Conservation (phyloP, 257 asterid genomes). For the Solanum virginianum region DNA sequence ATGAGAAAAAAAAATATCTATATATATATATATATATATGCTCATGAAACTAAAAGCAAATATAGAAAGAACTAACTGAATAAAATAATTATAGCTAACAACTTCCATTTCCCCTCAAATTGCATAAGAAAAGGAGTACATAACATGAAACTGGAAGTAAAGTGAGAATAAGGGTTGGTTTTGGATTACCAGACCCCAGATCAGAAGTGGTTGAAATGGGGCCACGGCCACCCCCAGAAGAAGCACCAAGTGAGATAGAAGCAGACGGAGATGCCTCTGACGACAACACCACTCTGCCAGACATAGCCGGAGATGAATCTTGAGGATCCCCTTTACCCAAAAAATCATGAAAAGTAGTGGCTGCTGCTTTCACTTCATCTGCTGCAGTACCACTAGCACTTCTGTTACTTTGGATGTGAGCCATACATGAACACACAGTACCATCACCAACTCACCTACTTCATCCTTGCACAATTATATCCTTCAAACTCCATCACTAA, state of each 20-base stretch:
- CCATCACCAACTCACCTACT: neutral
- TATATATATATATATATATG: neutral
- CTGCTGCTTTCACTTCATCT: constrained; percentile 30
- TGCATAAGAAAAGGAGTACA: neutral
- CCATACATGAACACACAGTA: constrained; percentile 34
- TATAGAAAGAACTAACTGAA: neutral
- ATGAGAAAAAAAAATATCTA: neutral
- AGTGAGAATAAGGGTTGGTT: neutral
- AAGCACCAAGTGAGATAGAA: constrained; percentile 30
- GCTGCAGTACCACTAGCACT: constrained; percentile 13
- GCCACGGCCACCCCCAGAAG: constrained; percentile 34
- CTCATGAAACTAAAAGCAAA: neutral
- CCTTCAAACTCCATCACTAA: constrained; percentile 2
- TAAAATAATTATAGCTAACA: neutral
- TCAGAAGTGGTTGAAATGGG: constrained; percentile 53
- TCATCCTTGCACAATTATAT: neutral
- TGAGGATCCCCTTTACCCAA: constrained; percentile 52
- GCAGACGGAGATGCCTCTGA: constrained; percentile 57
- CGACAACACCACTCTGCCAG: constrained; percentile 28
- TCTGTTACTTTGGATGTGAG: constrained; percentile 46
- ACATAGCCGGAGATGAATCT: constrained; percentile 27
- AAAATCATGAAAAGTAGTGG: constrained; percentile 68
- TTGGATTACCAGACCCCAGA: constrained; percentile 62
- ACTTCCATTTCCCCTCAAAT: neutral
- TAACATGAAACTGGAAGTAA: neutral